These are phyloP conservation scores for Cruciata laevipes DNA, from an alignment of 257 asterid species.

Conservation along the genomic window DNA sequence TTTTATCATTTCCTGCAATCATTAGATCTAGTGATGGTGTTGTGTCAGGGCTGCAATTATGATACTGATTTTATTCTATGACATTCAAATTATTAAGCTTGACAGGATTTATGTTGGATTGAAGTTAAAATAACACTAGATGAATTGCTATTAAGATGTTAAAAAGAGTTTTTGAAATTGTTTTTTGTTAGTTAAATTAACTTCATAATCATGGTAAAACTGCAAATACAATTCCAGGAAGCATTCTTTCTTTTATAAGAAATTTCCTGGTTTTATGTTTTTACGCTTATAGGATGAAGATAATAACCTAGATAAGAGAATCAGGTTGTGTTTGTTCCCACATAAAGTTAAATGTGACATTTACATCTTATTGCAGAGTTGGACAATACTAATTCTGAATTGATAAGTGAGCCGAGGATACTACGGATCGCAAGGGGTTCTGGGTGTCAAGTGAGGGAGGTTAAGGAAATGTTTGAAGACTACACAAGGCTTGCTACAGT, in stretches of 20 bases:
- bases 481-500: slow-evolving; percentile 82
- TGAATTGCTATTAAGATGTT: neutral
- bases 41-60: too few relatives aligned
- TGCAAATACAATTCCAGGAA: neutral
- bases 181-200: neutral
- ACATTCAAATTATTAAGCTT: neutral
- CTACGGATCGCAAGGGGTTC: slow-evolving; percentile 85
- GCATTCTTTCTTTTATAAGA: neutral
- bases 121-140: too few relatives aligned
- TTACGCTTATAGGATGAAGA: neutral
- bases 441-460: slow-evolving; percentile 72
- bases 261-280: neutral
- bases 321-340: neutral
- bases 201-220: neutral
- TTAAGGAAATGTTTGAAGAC: slow-evolving; percentile 91
- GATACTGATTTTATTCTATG: too few relatives aligned
- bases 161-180: neutral
- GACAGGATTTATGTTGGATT: too few relatives aligned
- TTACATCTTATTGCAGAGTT: slow-evolving; percentile 45
- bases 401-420: slow-evolving; percentile 78
- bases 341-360: neutral
- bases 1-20: too few relatives aligned
- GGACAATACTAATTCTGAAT: slow-evolving; percentile 81
- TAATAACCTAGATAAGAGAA: neutral
- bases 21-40: too few relatives aligned